Evolutionary conservation across 768 basidiomycete species (phyloP).

Genomic region (Suillus paluster): DNA sequence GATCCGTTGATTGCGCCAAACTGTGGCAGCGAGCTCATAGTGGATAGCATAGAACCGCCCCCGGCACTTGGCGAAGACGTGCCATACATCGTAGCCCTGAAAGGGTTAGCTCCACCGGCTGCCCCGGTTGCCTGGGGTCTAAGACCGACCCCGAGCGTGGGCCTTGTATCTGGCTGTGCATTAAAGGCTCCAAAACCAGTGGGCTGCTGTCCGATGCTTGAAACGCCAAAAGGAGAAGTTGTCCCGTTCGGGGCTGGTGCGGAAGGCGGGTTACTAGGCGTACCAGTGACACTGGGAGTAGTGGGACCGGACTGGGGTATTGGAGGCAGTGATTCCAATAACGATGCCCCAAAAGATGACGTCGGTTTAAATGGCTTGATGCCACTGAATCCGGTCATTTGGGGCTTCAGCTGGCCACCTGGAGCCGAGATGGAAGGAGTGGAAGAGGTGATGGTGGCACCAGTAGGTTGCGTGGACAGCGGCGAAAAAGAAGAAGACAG

Average conservation of each 20-base stretch:
- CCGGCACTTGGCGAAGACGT: conserved; percentile 19
- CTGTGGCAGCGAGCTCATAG: conserved; percentile 30
- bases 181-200: conserved; percentile 34
- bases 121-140: conserved; percentile 66
- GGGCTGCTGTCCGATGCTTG: conserved; percentile 19
- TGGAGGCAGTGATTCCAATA: conserved; percentile 76
- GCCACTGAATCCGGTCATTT: conserved; percentile 57
- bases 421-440: conserved; percentile 34
- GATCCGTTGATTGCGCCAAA: conserved; percentile 25
- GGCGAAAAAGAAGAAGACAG: conserved; percentile 45
- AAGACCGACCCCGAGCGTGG: conserved; percentile 48
- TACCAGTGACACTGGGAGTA: conserved; percentile 43
- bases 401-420: conserved; percentile 40
- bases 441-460: conserved; percentile 39
- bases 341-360: conserved; percentile 76
- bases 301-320: conserved; percentile 62
- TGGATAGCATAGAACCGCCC: conserved; percentile 17
- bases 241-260: conserved; percentile 30
- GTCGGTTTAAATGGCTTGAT: conserved; percentile 85
- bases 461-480: conserved; percentile 56
- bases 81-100: conserved; percentile 64
- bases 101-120: conserved; percentile 59
- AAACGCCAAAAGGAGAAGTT: conserved; percentile 14
- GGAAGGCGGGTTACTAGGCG: conserved; percentile 16
- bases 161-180: conserved; percentile 38